phyloP scores from a whole-genome alignment of 139 green algal species.

The Zygnema circumcarinatum region DNA sequence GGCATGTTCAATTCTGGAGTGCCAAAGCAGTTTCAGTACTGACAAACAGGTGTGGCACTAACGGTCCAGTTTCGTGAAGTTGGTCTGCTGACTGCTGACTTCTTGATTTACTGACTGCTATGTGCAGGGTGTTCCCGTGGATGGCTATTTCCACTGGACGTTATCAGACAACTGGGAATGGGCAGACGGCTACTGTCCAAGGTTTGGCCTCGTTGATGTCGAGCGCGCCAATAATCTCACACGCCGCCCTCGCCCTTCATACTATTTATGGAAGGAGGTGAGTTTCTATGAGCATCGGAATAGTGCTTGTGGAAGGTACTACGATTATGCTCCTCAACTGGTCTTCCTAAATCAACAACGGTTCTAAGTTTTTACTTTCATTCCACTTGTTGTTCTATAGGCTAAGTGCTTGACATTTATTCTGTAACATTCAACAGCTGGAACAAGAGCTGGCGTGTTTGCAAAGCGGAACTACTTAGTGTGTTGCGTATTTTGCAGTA shows the following conservation, averaged over 20 bases:
- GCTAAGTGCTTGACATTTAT: not conserved
- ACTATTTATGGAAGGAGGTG: constrained; percentile 36
- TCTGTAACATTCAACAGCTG: too few relatives aligned
- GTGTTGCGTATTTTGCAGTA: too few relatives aligned
- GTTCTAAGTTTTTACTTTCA: not conserved
- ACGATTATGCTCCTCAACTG: not conserved
- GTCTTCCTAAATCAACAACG: not conserved
- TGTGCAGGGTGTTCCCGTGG: constrained; percentile 40
- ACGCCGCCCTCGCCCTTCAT: constrained; percentile 26
- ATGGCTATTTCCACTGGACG: constrained; percentile 55
- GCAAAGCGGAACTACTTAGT: too few relatives aligned
- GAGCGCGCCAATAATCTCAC: constrained; percentile 20
- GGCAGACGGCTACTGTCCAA: constrained; percentile 59
- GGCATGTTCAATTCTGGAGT: too few relatives aligned
- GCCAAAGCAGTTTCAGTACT: too few relatives aligned
- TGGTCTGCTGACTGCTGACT: too few relatives aligned
- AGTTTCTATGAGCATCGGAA: constrained; percentile 11
- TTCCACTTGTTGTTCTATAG: not conserved
- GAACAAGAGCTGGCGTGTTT: too few relatives aligned
- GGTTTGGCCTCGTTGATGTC: constrained; percentile 56
- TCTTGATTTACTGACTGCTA: too few relatives aligned
- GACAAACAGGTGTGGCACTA: too few relatives aligned
- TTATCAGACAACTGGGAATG: constrained; percentile 62
- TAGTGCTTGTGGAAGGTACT: constrained; percentile 1
- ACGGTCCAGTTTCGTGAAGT: too few relatives aligned